Evolutionary conservation across 345 rosid species (phyloP), one percentile per base, ranked within the genome.

Genomic region (Xanthoceras sorbifolium): DNA sequence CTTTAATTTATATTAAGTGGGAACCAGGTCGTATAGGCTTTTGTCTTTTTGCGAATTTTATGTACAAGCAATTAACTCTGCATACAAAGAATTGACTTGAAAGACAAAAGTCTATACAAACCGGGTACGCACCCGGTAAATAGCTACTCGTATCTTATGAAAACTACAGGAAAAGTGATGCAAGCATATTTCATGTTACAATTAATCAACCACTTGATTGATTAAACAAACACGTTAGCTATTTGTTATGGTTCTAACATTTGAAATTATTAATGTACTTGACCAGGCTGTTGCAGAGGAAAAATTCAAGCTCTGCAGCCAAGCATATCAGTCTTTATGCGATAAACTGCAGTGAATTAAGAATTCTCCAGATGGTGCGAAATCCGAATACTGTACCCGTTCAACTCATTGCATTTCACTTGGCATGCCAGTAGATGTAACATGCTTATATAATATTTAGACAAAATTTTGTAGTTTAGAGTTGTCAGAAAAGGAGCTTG

Each of bases 261-360:
- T 1, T 14, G 42, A 23, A 68, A 11, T 23, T 54, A 26, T 62
- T 29, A 20, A 52, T 71, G 64, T 77, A 52, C 69, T 69, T 60
- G 34, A 60, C 75, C 88, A 92, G 94, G 87, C 76, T 1, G 78
- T 84, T 62, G 97, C 96, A 3, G 99, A 93, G 86, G 95, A 88
- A 82, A 93, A 89, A 80, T 93, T 95, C 90, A 95, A 95, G 90
- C 84, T 83, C 55, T 93, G 97, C 81, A 87, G 88, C 75, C 89
- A 86, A 25, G 95, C 98, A 17, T 92, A 94, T 76, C 89, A 90
- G 82, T 85, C 93, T 17, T 66, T 92, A 78, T 85, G 97, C 28
- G 89, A 90, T 71, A 91, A 85, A 85, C 88, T 95, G 86, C 86
- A 9, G 64, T 85, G 74, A 81, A 81, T 80, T 89, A 82, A 81